phyloP scores from a whole-genome alignment of 768 basidiomycete species.

The Heimioporus sp. region DNA sequence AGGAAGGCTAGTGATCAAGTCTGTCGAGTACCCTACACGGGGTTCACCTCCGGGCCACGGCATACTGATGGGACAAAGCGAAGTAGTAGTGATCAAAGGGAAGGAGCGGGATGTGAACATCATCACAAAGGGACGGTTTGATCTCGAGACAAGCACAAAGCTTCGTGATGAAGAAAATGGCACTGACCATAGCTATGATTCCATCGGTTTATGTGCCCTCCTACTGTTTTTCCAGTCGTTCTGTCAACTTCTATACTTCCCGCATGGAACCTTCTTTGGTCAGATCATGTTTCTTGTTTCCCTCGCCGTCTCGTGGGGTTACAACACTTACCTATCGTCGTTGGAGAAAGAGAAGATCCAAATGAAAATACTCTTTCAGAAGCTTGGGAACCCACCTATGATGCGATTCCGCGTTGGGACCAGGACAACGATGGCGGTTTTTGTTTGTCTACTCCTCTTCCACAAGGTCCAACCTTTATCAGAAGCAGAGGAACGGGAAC shows the following conservation, averaged over 20 bases:
- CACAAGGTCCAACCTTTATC: not conserved
- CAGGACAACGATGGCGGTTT: conserved; percentile 22
- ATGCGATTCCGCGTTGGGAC: conserved; percentile 12
- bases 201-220: conserved; percentile 25
- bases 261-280: conserved; percentile 32
- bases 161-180: too few species aligned
- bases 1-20: conserved; percentile 16
- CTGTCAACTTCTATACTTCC: conserved; percentile 31
- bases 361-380: conserved; percentile 7
- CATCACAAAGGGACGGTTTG: conserved; percentile 29
- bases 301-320: conserved; percentile 33
- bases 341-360: conserved; percentile 3
- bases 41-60: conserved; percentile 29
- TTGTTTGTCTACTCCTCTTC: conserved; percentile 22
- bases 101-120: conserved; percentile 24
- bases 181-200: not conserved
- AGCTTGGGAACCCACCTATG: conserved; percentile 9
- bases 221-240: conserved; percentile 30
- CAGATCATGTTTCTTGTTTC: conserved; percentile 35
- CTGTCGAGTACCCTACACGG: not conserved
- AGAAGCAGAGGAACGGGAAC: not conserved
- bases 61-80: conserved; percentile 15
- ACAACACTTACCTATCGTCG: conserved; percentile 29
- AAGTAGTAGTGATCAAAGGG: conserved; percentile 29
- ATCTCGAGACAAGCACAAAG: conserved; percentile 9